These are phyloP conservation scores for Hirsutella minnesotensis DNA, from an alignment of 2,329 filamentous ascomycete genomes.

Conservation along the genomic window DNA sequence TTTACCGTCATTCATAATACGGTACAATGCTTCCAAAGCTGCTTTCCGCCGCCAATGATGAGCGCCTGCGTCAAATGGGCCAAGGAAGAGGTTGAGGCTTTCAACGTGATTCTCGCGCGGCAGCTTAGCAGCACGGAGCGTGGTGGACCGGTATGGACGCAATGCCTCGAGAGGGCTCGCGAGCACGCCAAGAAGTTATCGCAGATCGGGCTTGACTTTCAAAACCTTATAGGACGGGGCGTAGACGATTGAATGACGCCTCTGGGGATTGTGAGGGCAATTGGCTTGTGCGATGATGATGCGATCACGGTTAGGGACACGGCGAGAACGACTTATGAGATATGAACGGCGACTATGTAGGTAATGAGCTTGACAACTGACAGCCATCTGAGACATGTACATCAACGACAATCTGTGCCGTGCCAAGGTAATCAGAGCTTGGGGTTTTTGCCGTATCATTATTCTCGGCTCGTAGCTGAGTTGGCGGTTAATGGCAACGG, in stretches of 20 bases:
- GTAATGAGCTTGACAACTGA: no score
- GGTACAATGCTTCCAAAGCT: slow-evolving; percentile 74
- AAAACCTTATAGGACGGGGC: slow-evolving; percentile 61
- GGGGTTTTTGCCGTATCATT: no score
- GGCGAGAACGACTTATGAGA: no score
- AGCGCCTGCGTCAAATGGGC: slow-evolving; percentile 96
- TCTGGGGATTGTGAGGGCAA: slow-evolving; percentile 11
- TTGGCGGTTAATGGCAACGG: no score
- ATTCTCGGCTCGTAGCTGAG: no score
- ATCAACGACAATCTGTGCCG: no score
- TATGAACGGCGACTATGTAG: no score
- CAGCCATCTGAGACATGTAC: no score
- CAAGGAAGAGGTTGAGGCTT: slow-evolving; percentile 86
- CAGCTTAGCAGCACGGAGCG: slow-evolving; percentile 80
- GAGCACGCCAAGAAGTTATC: slow-evolving; percentile 69
- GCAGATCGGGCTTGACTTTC: slow-evolving; percentile 85
- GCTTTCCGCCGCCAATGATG: slow-evolving; percentile 78
- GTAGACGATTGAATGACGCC: slow-evolving; percentile 16
- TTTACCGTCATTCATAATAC: slow-evolving; percentile 93
- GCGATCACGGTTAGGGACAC: no score
- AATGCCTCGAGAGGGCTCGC: slow-evolving; percentile 72
- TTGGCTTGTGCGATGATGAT: neutral
- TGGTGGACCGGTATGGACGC: slow-evolving; percentile 63
- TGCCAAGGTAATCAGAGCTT: no score
- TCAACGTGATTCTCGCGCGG: slow-evolving; percentile 70